Evolutionary conservation across 768 basidiomycete species (phyloP), one percentile per base, ranked within the genome.

Genomic region (Boletus rubropictus): DNA sequence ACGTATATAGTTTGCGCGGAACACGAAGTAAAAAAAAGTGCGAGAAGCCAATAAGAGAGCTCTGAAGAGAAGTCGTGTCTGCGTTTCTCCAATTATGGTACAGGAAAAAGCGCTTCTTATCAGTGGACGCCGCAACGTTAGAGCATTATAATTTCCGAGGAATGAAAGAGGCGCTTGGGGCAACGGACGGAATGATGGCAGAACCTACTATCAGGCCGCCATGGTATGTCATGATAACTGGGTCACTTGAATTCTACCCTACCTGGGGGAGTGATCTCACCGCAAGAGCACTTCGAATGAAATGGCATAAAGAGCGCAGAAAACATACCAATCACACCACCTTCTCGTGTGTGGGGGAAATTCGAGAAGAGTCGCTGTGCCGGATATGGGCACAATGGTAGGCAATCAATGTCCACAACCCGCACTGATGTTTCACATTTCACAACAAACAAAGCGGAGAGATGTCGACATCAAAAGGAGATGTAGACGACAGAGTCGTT

Each of bases 391-490:
- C 38, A 60, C 57, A 57, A 63, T 61, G 22, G 45, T 28, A 42
- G 40, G 46, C 44, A 46, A 37, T 33, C 44, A 51, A 48, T 29
- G 37, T 53, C 60, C 62, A 59, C 51, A 49, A 48, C 36, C 35
- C 39, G 35, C 39, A 46, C 22, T 55, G 46, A 47, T 42, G 44
- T 52, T 39, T 39, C 48, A 62, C 58, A 55, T 52, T 62, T 60
- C 62, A 60, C 63, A 62, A 62, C 58, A 65, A 63, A 64, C 62
- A 63, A 63, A 49, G 53, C 49, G 50, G 53, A 49, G 54, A 43
- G 37, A 45, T 46, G 39, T 51, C 4, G 49, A 56, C 39, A 42
- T 62, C 54, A 63, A 60, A 63, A 62, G 51, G 49, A 50, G 40
- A 45, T 20, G 46, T 39, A 35, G 37, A n/a, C 34, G 34, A 48